A percentile compares a stretch with the other conserved stretches of the same genome.
These are phyloP conservation scores for Trapa incisa DNA, from an alignment of 345 rosid genomes.

Conservation along the genomic window DNA sequence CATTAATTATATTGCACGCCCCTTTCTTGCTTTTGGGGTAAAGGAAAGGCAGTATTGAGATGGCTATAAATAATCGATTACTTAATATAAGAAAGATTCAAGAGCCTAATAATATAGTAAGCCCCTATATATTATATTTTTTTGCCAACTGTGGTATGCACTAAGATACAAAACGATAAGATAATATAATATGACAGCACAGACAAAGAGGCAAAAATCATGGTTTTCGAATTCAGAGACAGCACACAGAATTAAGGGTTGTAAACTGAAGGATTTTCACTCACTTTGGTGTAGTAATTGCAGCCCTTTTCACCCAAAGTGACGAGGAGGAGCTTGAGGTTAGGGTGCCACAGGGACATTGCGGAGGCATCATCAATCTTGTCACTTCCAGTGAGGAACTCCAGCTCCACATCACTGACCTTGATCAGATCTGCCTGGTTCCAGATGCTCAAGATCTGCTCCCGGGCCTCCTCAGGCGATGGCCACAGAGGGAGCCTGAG, in stretches of 20 bases:
- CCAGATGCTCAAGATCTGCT: constrained; percentile 90
- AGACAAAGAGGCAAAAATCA: not conserved
- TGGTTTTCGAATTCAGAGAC: not conserved
- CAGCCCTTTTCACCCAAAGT: constrained; percentile 95
- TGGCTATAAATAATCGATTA: not conserved
- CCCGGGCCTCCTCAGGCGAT: constrained; percentile 68
- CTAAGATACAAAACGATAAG: not conserved
- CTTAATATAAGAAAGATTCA: not conserved
- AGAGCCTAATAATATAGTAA: no score
- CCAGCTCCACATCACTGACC: constrained; percentile 91
- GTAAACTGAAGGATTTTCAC: not conserved
- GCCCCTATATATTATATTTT: no score
- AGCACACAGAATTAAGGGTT: not conserved
- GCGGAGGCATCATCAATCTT: constrained; percentile 71
- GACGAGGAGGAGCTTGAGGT: constrained; percentile 69
- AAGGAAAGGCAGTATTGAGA: not conserved
- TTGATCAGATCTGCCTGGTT: constrained; percentile 89
- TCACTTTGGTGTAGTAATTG: constrained; percentile 85
- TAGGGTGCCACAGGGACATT: constrained; percentile 76
- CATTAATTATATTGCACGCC: not conserved
- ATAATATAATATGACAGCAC: not conserved
- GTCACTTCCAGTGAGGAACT: constrained; percentile 78
- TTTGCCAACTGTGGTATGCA: no score
- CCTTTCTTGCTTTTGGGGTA: not conserved
- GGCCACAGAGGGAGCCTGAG: constrained; percentile 90